These are phyloP conservation scores for Stagonosporopsis rhizophila DNA, from an alignment of 2,329 filamentous ascomycete genomes.

Conservation along the genomic window DNA sequence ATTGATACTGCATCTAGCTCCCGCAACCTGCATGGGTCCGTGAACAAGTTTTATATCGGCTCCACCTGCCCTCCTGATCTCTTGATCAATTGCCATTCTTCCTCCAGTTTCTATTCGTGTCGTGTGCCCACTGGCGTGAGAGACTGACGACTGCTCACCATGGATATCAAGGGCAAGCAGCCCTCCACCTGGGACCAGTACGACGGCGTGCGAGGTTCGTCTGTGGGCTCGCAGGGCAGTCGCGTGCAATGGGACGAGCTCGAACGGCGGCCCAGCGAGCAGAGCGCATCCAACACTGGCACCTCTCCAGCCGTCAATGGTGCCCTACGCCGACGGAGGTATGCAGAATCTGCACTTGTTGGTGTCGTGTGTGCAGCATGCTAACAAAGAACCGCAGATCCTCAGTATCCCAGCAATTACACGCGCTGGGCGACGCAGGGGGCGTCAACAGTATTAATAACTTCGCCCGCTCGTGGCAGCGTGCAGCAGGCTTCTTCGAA, in stretches of 20 bases:
- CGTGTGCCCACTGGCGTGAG: conserved; percentile 4
- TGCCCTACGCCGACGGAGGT: conserved; percentile 50
- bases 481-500: conserved; percentile 86
- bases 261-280: conserved; percentile 38
- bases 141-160: conserved; percentile 23
- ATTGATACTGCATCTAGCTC: conserved; percentile 38
- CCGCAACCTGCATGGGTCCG: conserved; percentile 40
- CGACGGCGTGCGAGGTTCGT: conserved; percentile 52
- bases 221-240: conserved; percentile 41
- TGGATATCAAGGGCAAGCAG: conserved; percentile 50
- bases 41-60: conserved; percentile 29
- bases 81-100: not conserved
- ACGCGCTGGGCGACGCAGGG: conserved; percentile 71
- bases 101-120: not conserved
- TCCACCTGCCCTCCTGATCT: conserved; percentile 20
- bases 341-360: conserved; percentile 19
- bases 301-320: conserved; percentile 30
- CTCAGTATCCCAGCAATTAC: conserved; percentile 59
- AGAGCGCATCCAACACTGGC: conserved; percentile 39
- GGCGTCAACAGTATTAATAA: conserved; percentile 94
- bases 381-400: conserved; percentile 44
- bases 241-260: conserved; percentile 50
- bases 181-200: conserved; percentile 57
- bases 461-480: conserved; percentile 90
- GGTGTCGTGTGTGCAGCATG: conserved; percentile 4